phyloP scores from a whole-genome alignment of 1,139 yeast genomes.

The Groenewaldozyma sp. region DNA sequence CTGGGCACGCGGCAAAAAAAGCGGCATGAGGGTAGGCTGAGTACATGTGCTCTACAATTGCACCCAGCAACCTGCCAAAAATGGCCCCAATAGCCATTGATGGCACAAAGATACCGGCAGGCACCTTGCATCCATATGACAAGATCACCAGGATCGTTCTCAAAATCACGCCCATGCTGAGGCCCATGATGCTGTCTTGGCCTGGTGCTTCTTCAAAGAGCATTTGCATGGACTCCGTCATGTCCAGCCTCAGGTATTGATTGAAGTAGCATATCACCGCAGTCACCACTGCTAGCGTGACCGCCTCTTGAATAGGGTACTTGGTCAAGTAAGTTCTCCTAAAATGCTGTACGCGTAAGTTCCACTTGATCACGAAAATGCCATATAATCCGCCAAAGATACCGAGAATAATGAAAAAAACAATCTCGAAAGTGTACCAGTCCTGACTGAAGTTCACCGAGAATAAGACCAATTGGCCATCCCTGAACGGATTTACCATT shows the following conservation, averaged over 20 bases:
- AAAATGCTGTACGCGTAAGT: constrained; percentile 69
- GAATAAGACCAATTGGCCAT: constrained; percentile 88
- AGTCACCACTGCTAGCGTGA: constrained; percentile 56
- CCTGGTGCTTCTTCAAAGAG: constrained; percentile 43
- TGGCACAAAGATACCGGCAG: constrained; percentile 94
- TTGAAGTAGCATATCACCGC: constrained; percentile 77
- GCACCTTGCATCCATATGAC: constrained; percentile 87
- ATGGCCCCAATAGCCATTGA: constrained; percentile 96
- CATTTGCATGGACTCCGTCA: constrained; percentile 92
- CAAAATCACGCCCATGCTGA: constrained; percentile 62
- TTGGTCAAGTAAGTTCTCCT: constrained; percentile 57
- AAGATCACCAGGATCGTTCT: constrained; percentile 66
- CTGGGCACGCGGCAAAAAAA: constrained; percentile 39
- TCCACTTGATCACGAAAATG: constrained; percentile 65
- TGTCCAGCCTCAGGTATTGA: constrained; percentile 70
- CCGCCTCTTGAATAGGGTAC: constrained; percentile 62
- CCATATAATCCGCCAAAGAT: constrained; percentile 91
- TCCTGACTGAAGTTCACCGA: constrained; percentile 75
- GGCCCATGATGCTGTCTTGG: constrained; percentile 35
- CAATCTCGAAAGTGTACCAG: constrained; percentile 84
- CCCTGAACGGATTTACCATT: constrained; percentile 77
- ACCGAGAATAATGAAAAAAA: constrained; percentile 71
- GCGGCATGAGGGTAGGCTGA: constrained; percentile 34
- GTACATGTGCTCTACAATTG: constrained; percentile 52
- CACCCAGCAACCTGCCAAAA: constrained; percentile 79